Conservation (phyloP, 768 basidiomycete genomes). For the Leucosporidium creatinivorum region DNA sequence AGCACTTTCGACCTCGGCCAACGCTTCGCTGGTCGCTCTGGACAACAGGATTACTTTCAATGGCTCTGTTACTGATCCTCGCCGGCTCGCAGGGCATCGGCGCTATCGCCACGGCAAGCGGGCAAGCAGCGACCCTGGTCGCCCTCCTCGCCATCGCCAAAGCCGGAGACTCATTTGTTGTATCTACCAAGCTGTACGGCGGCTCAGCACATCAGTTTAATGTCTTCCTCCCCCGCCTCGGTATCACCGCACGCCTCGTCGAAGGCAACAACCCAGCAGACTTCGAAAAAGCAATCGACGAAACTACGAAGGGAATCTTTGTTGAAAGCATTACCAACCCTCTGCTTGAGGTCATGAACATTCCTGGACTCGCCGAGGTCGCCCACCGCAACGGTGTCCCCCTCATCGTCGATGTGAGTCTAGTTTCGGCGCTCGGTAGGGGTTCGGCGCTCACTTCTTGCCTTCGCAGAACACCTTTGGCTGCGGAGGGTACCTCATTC, state of each 20-base stretch:
- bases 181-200: conserved; percentile 3
- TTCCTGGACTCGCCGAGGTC: conserved; percentile 61
- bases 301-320: conserved; percentile 47
- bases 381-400: conserved; percentile 65
- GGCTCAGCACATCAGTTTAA: not conserved
- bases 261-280: not conserved
- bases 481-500: conserved; percentile 51
- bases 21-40: too few species aligned
- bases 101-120: conserved; percentile 60
- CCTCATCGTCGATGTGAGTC: conserved; percentile 56
- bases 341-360: conserved; percentile 54
- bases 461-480: conserved; percentile 10
- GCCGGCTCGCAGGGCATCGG: conserved; percentile 45
- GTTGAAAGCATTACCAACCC: conserved; percentile 71
- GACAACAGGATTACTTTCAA: too few species aligned
- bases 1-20: too few species aligned
- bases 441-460: too few species aligned
- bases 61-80: too few species aligned
- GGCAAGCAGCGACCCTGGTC: conserved; percentile 64
- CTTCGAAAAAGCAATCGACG: not conserved
- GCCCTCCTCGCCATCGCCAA: conserved; percentile 45
- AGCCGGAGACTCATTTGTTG: conserved; percentile 65
- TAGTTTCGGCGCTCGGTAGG: too few species aligned
- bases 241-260: conserved; percentile 44
- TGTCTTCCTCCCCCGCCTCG: conserved; percentile 60